A percentile compares a stretch with the other conserved stretches of the same genome.
These are phyloP conservation scores for Leptomonas seymouri DNA, from an alignment of 208 protist genomes.

Conservation along the genomic window DNA sequence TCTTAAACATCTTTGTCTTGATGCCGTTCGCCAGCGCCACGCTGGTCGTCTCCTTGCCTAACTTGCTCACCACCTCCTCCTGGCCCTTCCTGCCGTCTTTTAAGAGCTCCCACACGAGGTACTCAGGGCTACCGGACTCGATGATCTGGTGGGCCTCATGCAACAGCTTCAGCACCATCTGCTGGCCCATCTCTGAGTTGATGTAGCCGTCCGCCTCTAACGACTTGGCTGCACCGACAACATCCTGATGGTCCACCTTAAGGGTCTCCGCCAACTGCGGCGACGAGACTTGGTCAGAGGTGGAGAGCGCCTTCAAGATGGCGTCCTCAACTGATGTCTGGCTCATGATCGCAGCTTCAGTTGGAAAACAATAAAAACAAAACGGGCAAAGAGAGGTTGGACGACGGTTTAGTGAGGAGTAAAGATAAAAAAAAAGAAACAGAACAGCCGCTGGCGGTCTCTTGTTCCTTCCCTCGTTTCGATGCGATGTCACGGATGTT, in stretches of 20 bases:
- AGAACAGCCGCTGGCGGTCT: no score
- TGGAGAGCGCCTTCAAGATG: conserved; percentile 53
- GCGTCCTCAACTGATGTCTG: conserved; percentile 33
- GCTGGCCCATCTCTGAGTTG: conserved; percentile 51
- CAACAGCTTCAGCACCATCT: conserved; percentile 74
- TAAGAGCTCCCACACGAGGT: conserved; percentile 65
- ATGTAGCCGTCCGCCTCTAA: conserved; percentile 87
- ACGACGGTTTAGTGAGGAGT: no score
- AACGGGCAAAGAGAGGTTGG: neutral
- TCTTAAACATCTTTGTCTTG: conserved; percentile 91
- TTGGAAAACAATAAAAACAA: neutral
- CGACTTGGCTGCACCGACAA: conserved; percentile 93
- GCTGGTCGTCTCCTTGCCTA: conserved; percentile 64
- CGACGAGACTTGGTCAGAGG: conserved; percentile 46
- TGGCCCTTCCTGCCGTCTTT: conserved; percentile 42
- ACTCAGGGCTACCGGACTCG: conserved; percentile 91
- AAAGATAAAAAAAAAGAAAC: no score
- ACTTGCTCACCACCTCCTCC: conserved; percentile 47
- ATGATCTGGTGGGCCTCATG: conserved; percentile 82
- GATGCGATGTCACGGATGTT: no score
- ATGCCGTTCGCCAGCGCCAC: conserved; percentile 93
- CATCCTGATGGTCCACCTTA: conserved; percentile 78
- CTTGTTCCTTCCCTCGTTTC: no score
- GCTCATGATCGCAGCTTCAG: conserved; percentile 20
- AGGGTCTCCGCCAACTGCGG: conserved; percentile 59